Percentiles rank a stretch among this genome's conserved stretches.
Evolutionary conservation across 2,329 filamentous ascomycete species (phyloP).

Genomic region (Alternaria ventricosa): DNA sequence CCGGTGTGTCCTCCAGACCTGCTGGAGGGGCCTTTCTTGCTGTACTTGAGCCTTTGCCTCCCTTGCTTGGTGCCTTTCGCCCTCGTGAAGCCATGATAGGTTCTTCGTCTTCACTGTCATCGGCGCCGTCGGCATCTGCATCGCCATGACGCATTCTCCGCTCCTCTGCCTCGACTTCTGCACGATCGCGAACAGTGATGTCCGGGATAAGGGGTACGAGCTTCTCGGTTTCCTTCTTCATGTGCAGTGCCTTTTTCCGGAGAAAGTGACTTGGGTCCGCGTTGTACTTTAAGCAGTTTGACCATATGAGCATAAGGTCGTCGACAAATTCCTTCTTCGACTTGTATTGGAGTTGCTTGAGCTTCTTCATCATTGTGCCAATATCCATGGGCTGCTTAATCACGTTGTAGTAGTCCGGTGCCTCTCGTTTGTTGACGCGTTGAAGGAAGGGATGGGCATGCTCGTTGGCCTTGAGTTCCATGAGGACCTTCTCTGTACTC

Average conservation of each 20-base stretch:
- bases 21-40: slow-evolving; percentile 76
- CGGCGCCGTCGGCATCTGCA: slow-evolving; percentile 78
- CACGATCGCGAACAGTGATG: slow-evolving; percentile 85
- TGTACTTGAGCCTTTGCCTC: slow-evolving; percentile 68
- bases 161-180: slow-evolving; percentile 79
- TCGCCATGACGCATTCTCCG: slow-evolving; percentile 83
- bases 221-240: slow-evolving; percentile 98
- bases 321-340: slow-evolving; percentile 90
- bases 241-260: slow-evolving; percentile 90
- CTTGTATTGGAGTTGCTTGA: slow-evolving; percentile 69
- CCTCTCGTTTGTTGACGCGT: slow-evolving; percentile 94
- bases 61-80: slow-evolving; percentile 81
- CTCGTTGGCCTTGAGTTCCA: slow-evolving; percentile 95
- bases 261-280: slow-evolving; percentile 85
- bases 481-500: slow-evolving; percentile 93
- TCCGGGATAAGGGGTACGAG: slow-evolving; percentile 94
- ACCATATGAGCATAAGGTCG: slow-evolving; percentile 94
- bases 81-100: slow-evolving; percentile 98
- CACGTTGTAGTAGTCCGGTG: slow-evolving; percentile 90
- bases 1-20: slow-evolving; percentile 80
- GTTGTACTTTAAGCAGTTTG: slow-evolving; percentile 96
- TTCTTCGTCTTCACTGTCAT: slow-evolving; percentile 90
- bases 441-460: slow-evolving; percentile 96
- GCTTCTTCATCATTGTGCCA: slow-evolving; percentile 97
- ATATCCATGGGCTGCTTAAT: slow-evolving; percentile 99